Conservation (phyloP, 441 rosid genomes). For the Pelargonium cotyledonis region DNA sequence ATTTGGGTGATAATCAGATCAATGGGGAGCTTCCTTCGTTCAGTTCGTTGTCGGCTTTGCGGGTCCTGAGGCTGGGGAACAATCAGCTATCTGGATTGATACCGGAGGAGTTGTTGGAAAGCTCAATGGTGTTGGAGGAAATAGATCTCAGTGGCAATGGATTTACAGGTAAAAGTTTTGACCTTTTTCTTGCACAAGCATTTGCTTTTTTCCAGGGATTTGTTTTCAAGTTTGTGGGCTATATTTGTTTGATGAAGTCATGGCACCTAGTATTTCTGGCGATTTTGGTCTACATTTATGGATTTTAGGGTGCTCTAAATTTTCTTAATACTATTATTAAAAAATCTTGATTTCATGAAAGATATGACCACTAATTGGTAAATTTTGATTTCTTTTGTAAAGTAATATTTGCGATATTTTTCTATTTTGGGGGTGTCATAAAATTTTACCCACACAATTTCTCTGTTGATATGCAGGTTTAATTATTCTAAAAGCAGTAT, state of each 20-base stretch:
- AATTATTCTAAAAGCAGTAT: background rate
- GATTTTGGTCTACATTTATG: background rate
- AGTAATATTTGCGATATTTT: background rate
- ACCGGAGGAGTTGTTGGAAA: constrained; percentile 58
- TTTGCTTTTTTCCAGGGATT: background rate
- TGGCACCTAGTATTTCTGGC: background rate
- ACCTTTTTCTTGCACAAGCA: constrained; percentile 6
- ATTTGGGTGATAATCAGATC: constrained; percentile 50
- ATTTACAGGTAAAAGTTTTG: constrained; percentile 57
- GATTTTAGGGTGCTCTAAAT: background rate
- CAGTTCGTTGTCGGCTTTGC: constrained; percentile 42
- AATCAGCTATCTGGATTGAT: constrained; percentile 57
- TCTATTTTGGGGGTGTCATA: background rate
- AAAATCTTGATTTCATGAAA: background rate
- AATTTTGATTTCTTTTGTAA: background rate
- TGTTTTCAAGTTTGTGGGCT: background rate
- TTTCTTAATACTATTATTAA: background rate
- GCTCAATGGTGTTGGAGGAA: constrained; percentile 47
- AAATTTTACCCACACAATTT: background rate
- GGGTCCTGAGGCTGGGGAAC: constrained; percentile 49
- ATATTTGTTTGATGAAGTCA: constrained; percentile 5
- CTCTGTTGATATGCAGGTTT: background rate
- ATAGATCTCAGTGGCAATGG: constrained; percentile 87
- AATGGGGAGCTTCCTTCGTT: constrained; percentile 60
- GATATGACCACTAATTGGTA: background rate